Evolutionary conservation across 2,329 filamentous ascomycete genomes (phyloP).

Genomic region (Xenoacremonium recifei): DNA sequence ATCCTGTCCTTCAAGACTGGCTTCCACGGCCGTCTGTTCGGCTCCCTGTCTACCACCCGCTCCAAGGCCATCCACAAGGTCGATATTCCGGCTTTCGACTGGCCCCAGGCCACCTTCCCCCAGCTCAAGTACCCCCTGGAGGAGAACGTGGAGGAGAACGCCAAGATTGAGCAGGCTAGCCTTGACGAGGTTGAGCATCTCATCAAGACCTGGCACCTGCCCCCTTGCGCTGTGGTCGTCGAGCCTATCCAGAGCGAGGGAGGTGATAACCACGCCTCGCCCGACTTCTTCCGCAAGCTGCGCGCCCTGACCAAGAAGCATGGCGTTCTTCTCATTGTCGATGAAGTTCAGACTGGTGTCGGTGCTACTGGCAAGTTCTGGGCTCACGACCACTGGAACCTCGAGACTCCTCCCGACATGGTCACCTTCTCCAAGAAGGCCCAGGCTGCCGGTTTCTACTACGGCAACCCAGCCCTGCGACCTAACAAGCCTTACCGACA

Average conservation of each 20-base stretch:
- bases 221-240: constrained; percentile 78
- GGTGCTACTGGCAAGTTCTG: constrained; percentile 94
- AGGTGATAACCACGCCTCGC: constrained; percentile 89
- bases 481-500: constrained; percentile 94
- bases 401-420: constrained; percentile 79
- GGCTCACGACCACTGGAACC: constrained; percentile 94
- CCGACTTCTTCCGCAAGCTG: constrained; percentile 81
- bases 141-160: constrained; percentile 76
- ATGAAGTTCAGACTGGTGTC: constrained; percentile 92
- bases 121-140: constrained; percentile 83
- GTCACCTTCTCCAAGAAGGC: constrained; percentile 96
- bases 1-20: constrained; percentile 86
- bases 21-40: constrained; percentile 91
- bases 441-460: constrained; percentile 92
- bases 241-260: constrained; percentile 94
- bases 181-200: constrained; percentile 81
- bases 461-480: constrained; percentile 72
- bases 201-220: constrained; percentile 74
- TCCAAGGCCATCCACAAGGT: constrained; percentile 94
- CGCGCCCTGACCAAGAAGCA: constrained; percentile 76
- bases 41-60: constrained; percentile 81
- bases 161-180: constrained; percentile 75
- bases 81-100: constrained; percentile 92
- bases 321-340: constrained; percentile 82
- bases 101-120: constrained; percentile 89